These are phyloP conservation scores for Hypoxylon lienhwacheense DNA, from an alignment of 495 filamentous ascomycete genomes.

Conservation along the genomic window DNA sequence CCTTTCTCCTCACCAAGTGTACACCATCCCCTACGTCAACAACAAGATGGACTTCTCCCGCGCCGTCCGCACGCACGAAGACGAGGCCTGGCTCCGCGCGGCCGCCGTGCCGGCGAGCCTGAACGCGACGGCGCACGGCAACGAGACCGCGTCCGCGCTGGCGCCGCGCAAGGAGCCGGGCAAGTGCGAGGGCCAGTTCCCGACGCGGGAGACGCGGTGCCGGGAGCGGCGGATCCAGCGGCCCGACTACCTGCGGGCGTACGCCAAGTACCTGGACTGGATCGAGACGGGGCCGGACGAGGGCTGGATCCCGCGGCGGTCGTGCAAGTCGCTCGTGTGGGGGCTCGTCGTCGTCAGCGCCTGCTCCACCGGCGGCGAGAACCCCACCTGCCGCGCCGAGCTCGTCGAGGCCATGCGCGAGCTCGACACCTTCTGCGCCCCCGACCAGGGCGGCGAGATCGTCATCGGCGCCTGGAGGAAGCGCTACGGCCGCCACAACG, in stretches of 20 bases:
- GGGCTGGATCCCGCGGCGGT: conserved; percentile 15
- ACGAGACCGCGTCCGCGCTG: not conserved
- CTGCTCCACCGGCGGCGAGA: conserved; percentile 11
- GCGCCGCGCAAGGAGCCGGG: conserved; percentile 3
- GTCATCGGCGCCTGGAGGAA: conserved; percentile 13
- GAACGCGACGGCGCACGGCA: not conserved
- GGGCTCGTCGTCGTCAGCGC: conserved; percentile 3
- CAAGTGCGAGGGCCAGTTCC: conserved; percentile 15
- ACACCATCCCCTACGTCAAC: conserved; percentile 21
- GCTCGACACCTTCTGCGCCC: conserved; percentile 32
- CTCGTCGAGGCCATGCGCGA: conserved; percentile 37
- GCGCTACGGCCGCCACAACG: conserved; percentile 20
- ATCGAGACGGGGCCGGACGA: conserved; percentile 21
- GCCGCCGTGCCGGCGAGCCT: not conserved
- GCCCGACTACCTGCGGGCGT: conserved; percentile 17
- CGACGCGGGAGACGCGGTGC: conserved; percentile 18
- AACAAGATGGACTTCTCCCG: conserved; percentile 3
- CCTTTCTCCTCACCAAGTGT: conserved; percentile 1
- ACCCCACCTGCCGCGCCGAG: conserved; percentile 23
- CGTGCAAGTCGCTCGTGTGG: conserved; percentile 20
- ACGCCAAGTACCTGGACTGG: conserved; percentile 24
- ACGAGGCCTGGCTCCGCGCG: not conserved
- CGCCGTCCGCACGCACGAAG: not conserved
- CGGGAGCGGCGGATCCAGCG: conserved; percentile 9
- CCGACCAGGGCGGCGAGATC: conserved; percentile 17